phyloP scores from a whole-genome alignment of 441 rosid species.

The Eutrema salsugineum region DNA sequence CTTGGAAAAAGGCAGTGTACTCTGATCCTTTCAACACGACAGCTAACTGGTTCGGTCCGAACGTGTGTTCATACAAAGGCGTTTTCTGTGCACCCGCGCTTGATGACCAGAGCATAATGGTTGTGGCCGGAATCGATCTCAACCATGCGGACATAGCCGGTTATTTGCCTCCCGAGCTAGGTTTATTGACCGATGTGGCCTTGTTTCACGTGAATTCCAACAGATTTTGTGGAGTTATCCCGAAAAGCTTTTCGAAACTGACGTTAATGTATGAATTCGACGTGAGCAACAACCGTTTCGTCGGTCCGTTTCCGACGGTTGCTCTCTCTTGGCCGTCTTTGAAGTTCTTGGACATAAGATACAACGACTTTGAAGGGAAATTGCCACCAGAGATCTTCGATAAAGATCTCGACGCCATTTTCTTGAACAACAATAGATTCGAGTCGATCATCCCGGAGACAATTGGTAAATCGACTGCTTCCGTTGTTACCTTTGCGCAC shows the following conservation, averaged over 20 bases:
- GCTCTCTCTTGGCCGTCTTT: constrained; percentile 46
- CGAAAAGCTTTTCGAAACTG: constrained; percentile 47
- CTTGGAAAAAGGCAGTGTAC: constrained; percentile 69
- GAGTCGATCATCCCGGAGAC: constrained; percentile 56
- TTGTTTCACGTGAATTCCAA: constrained; percentile 71
- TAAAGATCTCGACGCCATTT: constrained; percentile 61
- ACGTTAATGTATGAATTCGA: constrained; percentile 67
- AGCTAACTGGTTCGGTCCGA: constrained; percentile 58
- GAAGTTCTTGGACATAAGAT: constrained; percentile 61
- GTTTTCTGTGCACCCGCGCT: constrained; percentile 70
- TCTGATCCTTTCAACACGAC: constrained; percentile 72
- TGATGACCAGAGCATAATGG: constrained; percentile 45
- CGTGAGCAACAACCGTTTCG: constrained; percentile 77
- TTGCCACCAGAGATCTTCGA: constrained; percentile 54
- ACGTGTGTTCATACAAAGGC: constrained; percentile 70
- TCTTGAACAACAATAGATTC: constrained; percentile 79
- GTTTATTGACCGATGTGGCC: constrained; percentile 55
- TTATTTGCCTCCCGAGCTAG: constrained; percentile 61
- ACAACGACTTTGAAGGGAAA: constrained; percentile 70
- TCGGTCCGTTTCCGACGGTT: constrained; percentile 54
- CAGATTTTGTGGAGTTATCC: constrained; percentile 75
- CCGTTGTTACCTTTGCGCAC: constrained; percentile 58
- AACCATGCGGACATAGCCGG: constrained; percentile 91
- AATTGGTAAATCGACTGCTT: constrained; percentile 58
- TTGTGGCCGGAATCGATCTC: constrained; percentile 71